These are phyloP conservation scores for Nymphaea thermarum DNA, from an alignment of 164 flowering plant species.

Conservation along the genomic window DNA sequence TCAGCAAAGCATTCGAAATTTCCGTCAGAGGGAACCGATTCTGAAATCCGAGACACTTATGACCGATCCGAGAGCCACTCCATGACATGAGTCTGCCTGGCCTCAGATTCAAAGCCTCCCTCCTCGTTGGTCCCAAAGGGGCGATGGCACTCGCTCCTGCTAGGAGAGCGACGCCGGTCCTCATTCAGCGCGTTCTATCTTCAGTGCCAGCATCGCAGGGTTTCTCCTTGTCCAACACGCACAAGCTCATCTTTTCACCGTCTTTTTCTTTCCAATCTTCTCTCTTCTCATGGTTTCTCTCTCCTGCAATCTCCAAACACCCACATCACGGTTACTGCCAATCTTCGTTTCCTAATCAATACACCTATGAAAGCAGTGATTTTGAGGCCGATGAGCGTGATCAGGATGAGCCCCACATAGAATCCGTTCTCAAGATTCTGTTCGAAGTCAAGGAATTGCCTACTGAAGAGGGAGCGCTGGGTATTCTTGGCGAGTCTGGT, in stretches of 20 bases:
- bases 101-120: too few relatives aligned
- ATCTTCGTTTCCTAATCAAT: constrained; percentile 6
- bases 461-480: constrained; percentile 36
- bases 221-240: too few relatives aligned
- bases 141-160: too few relatives aligned
- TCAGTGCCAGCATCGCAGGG: too few relatives aligned
- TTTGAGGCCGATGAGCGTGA: constrained; percentile 4
- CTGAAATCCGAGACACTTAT: too few relatives aligned
- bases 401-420: constrained; percentile 1
- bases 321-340: neutral
- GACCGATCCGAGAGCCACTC: too few relatives aligned
- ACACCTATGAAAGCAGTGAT: constrained; percentile 3
- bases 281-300: neutral
- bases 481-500: constrained; percentile 33
- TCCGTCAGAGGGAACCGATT: too few relatives aligned
- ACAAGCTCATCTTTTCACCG: neutral
- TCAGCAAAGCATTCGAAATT: too few relatives aligned
- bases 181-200: too few relatives aligned
- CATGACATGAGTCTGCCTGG: too few relatives aligned
- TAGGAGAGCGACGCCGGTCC: too few relatives aligned
- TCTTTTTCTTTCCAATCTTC: neutral
- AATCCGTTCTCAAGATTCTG: constrained; percentile 11
- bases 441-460: constrained; percentile 18
- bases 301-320: neutral
- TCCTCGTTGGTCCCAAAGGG: too few relatives aligned